Evolutionary conservation across 2,329 filamentous ascomycete genomes (phyloP).

Genomic region (Scedosporium aurantiacum): DNA sequence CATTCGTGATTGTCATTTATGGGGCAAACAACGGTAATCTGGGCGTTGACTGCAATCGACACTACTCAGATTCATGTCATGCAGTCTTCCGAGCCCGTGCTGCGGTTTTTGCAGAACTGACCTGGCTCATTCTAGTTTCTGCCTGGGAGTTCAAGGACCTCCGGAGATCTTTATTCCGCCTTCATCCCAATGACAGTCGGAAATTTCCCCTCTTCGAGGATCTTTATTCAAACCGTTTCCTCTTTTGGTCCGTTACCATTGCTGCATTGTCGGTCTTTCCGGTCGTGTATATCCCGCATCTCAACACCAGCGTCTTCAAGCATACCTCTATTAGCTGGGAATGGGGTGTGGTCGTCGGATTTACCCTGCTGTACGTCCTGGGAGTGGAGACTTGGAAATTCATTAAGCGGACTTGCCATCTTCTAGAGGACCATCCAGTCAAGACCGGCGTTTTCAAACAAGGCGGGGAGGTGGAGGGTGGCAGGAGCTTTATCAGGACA

Average conservation of each 20-base stretch:
- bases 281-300: constrained; percentile 59
- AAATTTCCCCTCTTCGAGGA: constrained; percentile 47
- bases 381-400: constrained; percentile 65
- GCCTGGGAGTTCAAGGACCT: constrained; percentile 72
- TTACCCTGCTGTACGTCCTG: constrained; percentile 51
- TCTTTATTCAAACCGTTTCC: constrained; percentile 58
- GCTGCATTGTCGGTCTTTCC: constrained; percentile 54
- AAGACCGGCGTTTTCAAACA: constrained; percentile 40
- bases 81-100: constrained; percentile 60
- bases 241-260: constrained; percentile 54
- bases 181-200: constrained; percentile 42
- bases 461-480: constrained; percentile 35
- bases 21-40: constrained; percentile 44
- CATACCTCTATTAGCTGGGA: constrained; percentile 64
- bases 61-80: constrained; percentile 42
- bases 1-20: constrained; percentile 55
- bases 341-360: constrained; percentile 58
- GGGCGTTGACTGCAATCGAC: constrained; percentile 51
- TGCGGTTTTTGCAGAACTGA: constrained; percentile 62
- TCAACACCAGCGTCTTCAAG: constrained; percentile 63
- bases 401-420: constrained; percentile 45
- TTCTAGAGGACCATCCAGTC: constrained; percentile 41
- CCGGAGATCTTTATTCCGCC: constrained; percentile 58
- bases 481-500: constrained; percentile 33
- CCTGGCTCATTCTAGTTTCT: constrained; percentile 62